phyloP scores from a whole-genome alignment of 1,139 yeast species.

The Suhomyces panamericanus region DNA sequence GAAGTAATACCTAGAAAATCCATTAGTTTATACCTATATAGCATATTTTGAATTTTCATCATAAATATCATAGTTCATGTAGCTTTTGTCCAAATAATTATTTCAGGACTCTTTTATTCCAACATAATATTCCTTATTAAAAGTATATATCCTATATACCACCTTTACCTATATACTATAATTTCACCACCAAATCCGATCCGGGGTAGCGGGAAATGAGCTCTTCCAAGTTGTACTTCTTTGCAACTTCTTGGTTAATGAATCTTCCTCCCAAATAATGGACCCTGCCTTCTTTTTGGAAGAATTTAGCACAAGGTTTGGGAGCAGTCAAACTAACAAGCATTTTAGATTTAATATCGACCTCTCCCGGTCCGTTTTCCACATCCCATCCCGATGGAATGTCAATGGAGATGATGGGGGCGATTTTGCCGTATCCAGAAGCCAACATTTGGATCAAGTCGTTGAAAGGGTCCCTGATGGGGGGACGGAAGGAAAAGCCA shows the following conservation, averaged over 20 bases:
- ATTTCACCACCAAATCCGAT: conserved; percentile 41
- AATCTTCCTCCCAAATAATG: conserved; percentile 94
- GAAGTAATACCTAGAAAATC: too few species aligned
- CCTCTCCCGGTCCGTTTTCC: conserved; percentile 68
- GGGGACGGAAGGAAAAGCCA: conserved; percentile 93
- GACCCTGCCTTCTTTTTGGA: conserved; percentile 34
- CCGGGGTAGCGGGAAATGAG: conserved; percentile 32
- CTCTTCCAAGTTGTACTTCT: conserved; percentile 65
- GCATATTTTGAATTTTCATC: too few species aligned
- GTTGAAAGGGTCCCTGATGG: conserved; percentile 78
- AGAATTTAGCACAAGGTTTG: conserved; percentile 71
- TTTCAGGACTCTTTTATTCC: too few species aligned
- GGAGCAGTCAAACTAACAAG: conserved; percentile 91
- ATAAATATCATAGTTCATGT: too few species aligned
- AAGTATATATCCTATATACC: too few species aligned
- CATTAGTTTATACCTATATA: too few species aligned
- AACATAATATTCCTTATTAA: too few species aligned
- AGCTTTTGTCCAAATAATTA: too few species aligned
- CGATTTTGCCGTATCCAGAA: conserved; percentile 28
- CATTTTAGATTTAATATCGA: conserved; percentile 57
- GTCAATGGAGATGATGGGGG: conserved; percentile 79
- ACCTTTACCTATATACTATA: conserved; percentile 9
- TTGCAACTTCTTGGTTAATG: conserved; percentile 63
- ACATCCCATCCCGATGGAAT: conserved; percentile 98
- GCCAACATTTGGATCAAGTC: conserved; percentile 52